These are phyloP conservation scores for Physaria fendleri DNA, from an alignment of 345 rosid species.

Conservation along the genomic window DNA sequence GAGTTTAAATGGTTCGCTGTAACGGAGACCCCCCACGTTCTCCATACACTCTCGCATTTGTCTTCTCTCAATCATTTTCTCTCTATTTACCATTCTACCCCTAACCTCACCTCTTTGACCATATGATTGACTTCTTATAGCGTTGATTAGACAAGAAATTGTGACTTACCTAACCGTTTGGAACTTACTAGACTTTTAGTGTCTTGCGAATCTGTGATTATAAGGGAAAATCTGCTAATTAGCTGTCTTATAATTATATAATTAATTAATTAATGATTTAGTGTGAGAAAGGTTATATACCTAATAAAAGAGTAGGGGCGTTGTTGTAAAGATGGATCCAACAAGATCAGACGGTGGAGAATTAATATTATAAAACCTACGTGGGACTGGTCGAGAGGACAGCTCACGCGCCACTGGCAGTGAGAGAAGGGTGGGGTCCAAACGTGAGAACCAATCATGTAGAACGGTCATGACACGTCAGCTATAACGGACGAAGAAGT, in stretches of 20 bases:
- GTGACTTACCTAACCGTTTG: not conserved
- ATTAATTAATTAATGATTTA: not conserved
- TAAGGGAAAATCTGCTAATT: not conserved
- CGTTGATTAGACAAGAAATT: constrained; percentile 1
- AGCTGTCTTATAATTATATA: constrained; percentile 6
- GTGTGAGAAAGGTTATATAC: constrained; percentile 20
- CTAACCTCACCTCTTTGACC: not conserved
- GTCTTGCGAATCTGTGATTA: not conserved
- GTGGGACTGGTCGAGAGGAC: constrained; percentile 41
- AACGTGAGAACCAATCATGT: constrained; percentile 59
- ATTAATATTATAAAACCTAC: constrained; percentile 7
- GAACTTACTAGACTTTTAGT: not conserved
- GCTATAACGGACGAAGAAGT: constrained; percentile 18
- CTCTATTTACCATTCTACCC: constrained; percentile 34
- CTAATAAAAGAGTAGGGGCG: constrained; percentile 6
- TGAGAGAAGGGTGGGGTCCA: constrained; percentile 3
- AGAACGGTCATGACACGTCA: constrained; percentile 44
- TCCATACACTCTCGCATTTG: constrained; percentile 32
- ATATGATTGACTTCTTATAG: not conserved
- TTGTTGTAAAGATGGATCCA: not conserved
- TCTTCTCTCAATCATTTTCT: not conserved
- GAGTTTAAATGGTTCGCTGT: constrained; percentile 28
- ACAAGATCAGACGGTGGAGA: constrained; percentile 35
- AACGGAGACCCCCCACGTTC: constrained; percentile 52
- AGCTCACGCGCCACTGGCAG: constrained; percentile 56